Percentiles rank a stretch among this genome's conserved stretches.
Conservation (phyloP, 1,139 yeast genomes). For the Candida sp. region DNA sequence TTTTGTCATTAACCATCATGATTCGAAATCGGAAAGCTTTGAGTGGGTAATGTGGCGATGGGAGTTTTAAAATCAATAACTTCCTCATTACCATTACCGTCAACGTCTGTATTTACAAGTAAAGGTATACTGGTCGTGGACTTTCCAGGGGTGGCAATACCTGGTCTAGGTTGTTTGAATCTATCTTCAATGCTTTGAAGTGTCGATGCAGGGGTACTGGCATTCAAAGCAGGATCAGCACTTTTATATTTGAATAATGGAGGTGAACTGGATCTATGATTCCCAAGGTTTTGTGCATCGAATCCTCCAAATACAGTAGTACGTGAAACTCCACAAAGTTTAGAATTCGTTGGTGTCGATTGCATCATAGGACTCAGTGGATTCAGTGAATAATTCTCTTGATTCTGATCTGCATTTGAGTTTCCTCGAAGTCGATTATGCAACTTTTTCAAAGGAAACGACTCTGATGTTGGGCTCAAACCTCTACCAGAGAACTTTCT, state of each 20-base stretch:
- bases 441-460: conserved; percentile 1
- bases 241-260: neutral
- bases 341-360: neutral
- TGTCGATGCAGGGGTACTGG: neutral
- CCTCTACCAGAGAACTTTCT: conserved; percentile 3
- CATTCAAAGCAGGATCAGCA: neutral
- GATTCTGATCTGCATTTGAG: neutral
- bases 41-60: neutral
- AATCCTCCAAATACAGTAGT: neutral
- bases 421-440: conserved; percentile 2
- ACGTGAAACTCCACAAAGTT: neutral
- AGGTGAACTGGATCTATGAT: neutral
- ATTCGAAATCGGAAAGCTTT: neutral
- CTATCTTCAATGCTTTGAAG: neutral
- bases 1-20: neutral
- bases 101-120: conserved; percentile 10
- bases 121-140: conserved; percentile 7
- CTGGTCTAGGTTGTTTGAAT: conserved; percentile 5
- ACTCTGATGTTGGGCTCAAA: conserved; percentile 4
- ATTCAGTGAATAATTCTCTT: neutral
- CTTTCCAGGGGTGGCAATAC: conserved; percentile 3
- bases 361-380: neutral
- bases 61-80: conserved; percentile 13
- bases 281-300: neutral
- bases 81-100: conserved; percentile 6